Evolutionary conservation across 1,139 yeast genomes (phyloP).

Genomic region (Debaryomycetaceae sp.): DNA sequence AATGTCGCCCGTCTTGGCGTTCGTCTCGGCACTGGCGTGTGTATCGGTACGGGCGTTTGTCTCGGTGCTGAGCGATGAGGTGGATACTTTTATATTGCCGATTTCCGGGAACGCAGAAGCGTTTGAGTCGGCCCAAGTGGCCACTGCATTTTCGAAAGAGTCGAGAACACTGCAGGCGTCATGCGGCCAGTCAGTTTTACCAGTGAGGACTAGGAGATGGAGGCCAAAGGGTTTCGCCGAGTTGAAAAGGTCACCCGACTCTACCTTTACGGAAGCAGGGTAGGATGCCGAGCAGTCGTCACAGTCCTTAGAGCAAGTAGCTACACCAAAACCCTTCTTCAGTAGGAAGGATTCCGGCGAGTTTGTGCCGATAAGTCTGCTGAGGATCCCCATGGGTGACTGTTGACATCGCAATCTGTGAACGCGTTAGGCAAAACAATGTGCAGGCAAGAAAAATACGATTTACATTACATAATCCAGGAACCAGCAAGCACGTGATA

Average conservation of each 20-base stretch:
- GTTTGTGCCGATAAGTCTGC: constrained; percentile 1
- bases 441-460: too few relatives aligned
- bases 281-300: constrained; percentile 38
- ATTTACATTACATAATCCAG: too few relatives aligned
- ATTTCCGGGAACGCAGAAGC: constrained; percentile 8
- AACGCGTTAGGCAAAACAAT: too few relatives aligned
- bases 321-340: constrained; percentile 28
- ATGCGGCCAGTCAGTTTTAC: constrained; percentile 75
- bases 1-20: constrained; percentile 43
- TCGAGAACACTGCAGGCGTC: constrained; percentile 50
- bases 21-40: too few relatives aligned
- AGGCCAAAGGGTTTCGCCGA: constrained; percentile 58
- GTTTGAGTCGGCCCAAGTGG: constrained; percentile 31
- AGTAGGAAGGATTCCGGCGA: constrained; percentile 2
- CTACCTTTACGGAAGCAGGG: constrained; percentile 45
- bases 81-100: constrained; percentile 37
- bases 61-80: constrained; percentile 35
- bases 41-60: too few relatives aligned
- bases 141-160: constrained; percentile 41
- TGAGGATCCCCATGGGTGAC: constrained; percentile 3
- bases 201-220: constrained; percentile 75
- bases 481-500: too few relatives aligned
- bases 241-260: constrained; percentile 47
- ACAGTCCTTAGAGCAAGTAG: constrained; percentile 40
- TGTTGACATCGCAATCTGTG: too few relatives aligned